A percentile compares a stretch with the other conserved stretches of the same genome.
Evolutionary conservation across 768 basidiomycete species (phyloP).

Genomic region (Lentinula lateritia): DNA sequence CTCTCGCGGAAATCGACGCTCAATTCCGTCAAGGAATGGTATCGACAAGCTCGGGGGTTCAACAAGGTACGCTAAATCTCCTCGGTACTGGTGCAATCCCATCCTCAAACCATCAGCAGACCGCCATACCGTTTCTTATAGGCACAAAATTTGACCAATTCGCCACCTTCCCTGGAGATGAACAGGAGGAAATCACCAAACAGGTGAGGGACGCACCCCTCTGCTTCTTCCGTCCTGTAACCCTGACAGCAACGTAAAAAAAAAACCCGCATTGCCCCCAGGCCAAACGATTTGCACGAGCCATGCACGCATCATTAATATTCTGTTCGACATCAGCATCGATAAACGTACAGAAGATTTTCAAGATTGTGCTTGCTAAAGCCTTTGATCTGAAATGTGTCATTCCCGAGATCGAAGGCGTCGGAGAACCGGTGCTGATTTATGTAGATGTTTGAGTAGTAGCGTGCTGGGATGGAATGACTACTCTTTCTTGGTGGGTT

Average conservation of each 20-base stretch:
- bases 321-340: conserved; percentile 99
- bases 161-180: conserved; percentile 90
- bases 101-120: conserved; percentile 40
- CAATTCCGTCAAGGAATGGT: conserved; percentile 99
- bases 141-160: conserved; percentile 99
- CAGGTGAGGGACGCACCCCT: conserved; percentile 47
- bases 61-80: conserved; percentile 70
- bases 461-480: conserved; percentile 9
- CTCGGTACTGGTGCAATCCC: background rate
- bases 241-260: background rate
- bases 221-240: background rate
- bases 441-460: conserved; percentile 77
- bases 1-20: conserved; percentile 94
- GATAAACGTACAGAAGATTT: conserved; percentile 99
- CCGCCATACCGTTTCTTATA: conserved; percentile 96
- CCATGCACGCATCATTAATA: conserved; percentile 99
- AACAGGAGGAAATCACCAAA: conserved; percentile 99
- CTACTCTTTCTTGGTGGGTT: conserved; percentile 3
- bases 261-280: conserved; percentile 26
- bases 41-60: conserved; percentile 96
- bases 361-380: conserved; percentile 96
- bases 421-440: conserved; percentile 92
- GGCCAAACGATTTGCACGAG: conserved; percentile 97
- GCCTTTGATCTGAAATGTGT: conserved; percentile 99
- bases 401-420: conserved; percentile 95